phyloP scores from a whole-genome alignment of 805 yeast genomes.

The Cyberlindnera samutprakarnensis region DNA sequence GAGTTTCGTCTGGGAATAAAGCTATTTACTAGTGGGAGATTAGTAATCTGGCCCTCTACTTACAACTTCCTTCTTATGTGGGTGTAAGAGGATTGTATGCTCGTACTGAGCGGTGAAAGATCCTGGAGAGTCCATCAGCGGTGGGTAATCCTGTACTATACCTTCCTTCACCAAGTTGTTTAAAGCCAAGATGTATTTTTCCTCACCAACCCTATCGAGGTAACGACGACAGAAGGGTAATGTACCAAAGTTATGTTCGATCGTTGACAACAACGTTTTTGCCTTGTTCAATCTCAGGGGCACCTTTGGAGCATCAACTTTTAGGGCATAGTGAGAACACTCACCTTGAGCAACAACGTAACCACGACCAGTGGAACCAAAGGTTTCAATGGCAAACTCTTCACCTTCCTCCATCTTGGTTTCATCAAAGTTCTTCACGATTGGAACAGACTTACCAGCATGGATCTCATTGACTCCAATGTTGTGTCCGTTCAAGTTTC shows the following conservation, averaged over 20 bases:
- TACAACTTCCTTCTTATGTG: constrained; percentile 88
- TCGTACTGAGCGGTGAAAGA: constrained; percentile 94
- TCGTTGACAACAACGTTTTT: constrained; percentile 56
- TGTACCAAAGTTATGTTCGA: constrained; percentile 82
- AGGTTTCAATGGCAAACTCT: constrained; percentile 95
- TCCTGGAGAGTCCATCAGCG: constrained; percentile 76
- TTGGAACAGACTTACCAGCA: constrained; percentile 95
- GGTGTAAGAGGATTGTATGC: constrained; percentile 86
- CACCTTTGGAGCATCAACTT: constrained; percentile 38
- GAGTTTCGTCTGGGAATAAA: too few species aligned
- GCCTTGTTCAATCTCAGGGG: constrained; percentile 61
- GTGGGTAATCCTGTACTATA: constrained; percentile 90
- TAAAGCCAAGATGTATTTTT: constrained; percentile 81
- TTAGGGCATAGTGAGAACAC: constrained; percentile 85
- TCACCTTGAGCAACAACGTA: constrained; percentile 83
- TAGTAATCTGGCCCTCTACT: constrained; percentile 92
- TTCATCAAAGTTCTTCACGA: constrained; percentile 84
- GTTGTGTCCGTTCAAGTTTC: constrained; percentile 92
- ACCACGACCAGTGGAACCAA: constrained; percentile 95
- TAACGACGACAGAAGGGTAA: constrained; percentile 96
- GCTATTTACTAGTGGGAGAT: constrained; percentile 3
- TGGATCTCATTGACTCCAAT: constrained; percentile 81
- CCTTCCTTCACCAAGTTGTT: constrained; percentile 81
- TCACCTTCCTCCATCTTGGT: constrained; percentile 99
- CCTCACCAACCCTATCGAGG: constrained; percentile 86